Conservation (phyloP, 2,329 filamentous ascomycete species). For the Claviceps spartinae region DNA sequence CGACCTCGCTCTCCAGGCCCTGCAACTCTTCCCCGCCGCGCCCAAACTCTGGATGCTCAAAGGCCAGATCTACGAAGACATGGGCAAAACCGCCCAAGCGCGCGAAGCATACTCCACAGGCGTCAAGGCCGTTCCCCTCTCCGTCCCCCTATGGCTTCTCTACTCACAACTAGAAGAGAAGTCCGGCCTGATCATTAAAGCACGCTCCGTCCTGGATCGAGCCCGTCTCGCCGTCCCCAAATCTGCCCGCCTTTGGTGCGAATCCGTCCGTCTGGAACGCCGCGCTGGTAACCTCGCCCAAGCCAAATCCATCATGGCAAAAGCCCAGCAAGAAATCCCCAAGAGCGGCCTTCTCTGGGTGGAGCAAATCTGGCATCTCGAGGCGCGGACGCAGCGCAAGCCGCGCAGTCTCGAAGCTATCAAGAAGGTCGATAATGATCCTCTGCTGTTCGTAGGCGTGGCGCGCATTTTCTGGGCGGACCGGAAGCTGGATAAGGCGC, state of each 20-base stretch:
- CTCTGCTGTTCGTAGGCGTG: constrained; percentile 77
- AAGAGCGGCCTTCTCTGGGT: constrained; percentile 80
- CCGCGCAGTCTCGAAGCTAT: constrained; percentile 85
- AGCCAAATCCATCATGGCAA: constrained; percentile 85
- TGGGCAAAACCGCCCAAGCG: constrained; percentile 68
- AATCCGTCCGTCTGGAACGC: constrained; percentile 86
- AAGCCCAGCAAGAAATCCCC: constrained; percentile 81
- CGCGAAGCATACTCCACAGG: constrained; percentile 82
- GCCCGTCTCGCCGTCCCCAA: constrained; percentile 81
- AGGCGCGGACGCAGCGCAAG: constrained; percentile 82
- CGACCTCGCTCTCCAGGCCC: constrained; percentile 72
- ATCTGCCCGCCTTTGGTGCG: constrained; percentile 73
- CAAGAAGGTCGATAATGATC: constrained; percentile 90
- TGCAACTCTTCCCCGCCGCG: constrained; percentile 73
- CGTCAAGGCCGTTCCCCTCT: constrained; percentile 72
- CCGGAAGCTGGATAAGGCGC: constrained; percentile 80
- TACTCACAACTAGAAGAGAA: constrained; percentile 80
- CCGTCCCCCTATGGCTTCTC: constrained; percentile 79
- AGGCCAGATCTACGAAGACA: constrained; percentile 86
- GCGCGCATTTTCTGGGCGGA: constrained; percentile 95
- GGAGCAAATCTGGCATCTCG: constrained; percentile 91
- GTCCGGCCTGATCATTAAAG: constrained; percentile 73
- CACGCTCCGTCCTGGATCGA: constrained; percentile 83
- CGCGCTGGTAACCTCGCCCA: constrained; percentile 72
- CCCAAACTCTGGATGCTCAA: constrained; percentile 98